Evolutionary conservation across 768 basidiomycete species (phyloP).

Genomic region (Agrocybe praecox): DNA sequence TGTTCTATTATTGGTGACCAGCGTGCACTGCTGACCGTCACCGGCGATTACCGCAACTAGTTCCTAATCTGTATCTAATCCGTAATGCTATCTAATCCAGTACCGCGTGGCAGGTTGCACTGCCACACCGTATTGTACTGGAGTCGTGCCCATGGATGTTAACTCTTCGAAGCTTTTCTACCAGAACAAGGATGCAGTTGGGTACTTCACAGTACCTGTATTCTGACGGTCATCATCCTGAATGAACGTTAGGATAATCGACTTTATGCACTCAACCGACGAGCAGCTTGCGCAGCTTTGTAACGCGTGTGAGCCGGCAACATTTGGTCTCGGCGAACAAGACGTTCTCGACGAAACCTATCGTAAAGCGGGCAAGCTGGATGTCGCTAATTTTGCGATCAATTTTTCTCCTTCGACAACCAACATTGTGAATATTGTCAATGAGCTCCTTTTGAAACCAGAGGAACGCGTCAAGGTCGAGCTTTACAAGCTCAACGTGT

Average conservation of each 20-base stretch:
- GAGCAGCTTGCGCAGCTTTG: conserved; percentile 12
- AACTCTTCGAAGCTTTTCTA: too few species aligned
- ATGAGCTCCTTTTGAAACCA: conserved; percentile 20
- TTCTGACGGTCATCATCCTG: too few species aligned
- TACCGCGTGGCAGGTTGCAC: too few species aligned
- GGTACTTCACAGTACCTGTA: too few species aligned
- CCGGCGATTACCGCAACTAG: too few species aligned
- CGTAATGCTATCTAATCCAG: too few species aligned
- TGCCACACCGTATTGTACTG: too few species aligned
- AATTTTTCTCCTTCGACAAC: conserved; percentile 26
- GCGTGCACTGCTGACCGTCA: too few species aligned
- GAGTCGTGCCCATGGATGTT: too few species aligned
- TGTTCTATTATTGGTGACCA: too few species aligned
- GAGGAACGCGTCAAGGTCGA: conserved; percentile 15
- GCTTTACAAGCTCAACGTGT: neutral
- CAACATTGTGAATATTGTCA: conserved; percentile 24
- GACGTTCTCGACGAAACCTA: conserved; percentile 29
- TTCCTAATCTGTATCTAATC: too few species aligned
- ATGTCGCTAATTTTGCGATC: conserved; percentile 32
- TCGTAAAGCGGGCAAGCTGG: conserved; percentile 41
- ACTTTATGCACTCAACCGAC: conserved; percentile 7
- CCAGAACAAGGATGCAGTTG: too few species aligned
- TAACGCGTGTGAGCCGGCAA: conserved; percentile 22
- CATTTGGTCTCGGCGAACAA: conserved; percentile 13
- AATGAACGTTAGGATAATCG: conserved; percentile 47